Evolutionary conservation across 2,329 filamentous ascomycete genomes (phyloP), one percentile per base, ranked within the genome.

Genomic region (Escovopsis sp.): DNA sequence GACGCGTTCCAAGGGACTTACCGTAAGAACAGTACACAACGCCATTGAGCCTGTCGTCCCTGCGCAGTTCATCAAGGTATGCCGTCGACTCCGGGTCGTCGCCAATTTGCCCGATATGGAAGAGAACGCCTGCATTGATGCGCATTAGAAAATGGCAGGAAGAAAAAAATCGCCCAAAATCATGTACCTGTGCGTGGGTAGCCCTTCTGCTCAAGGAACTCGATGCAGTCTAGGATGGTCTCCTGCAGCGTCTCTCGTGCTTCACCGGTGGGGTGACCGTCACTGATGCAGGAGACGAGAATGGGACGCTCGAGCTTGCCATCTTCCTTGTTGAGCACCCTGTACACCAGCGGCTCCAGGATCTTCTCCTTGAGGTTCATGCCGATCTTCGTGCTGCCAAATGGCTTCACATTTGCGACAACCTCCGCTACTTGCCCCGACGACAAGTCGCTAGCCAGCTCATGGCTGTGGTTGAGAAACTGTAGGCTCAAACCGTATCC

Each of bases 41-140:
- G 0, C 37, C 24, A 2, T 29, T 12, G 5, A 45, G 40, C 2
- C 13, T 4, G 0, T 7, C 1, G 7, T 45, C 43, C 1, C 16
- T 12, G 2, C 15, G 12, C 7, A 45, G 43, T 10, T 38, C 7
- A 8, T 37, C 13, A 1, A 45, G 37, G 16, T 40, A 45, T 7
- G 11, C 6, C 10, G 30, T 20, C 11, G 40, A 39, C 7, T 15
- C 25, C 1, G n/a, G 13, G 11, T 42, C 40, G 14, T 45, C 39
- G 2, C 43, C 43, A 24, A 45, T 37, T 14, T 45, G 43, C 4
- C 40, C 39, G 7, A 45, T 32, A 27, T 45, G 43, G 20, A 45
- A 45, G 5, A 34, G 37, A 16, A 45, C 20, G 9, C 34, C 43
- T 45, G 8, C 16, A 6, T 4, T 14, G 7, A 20, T 7, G 0